Base-by-base conservation (phyloP, 257 asterid genomes). In the Solanum chiquidenum region DNA sequence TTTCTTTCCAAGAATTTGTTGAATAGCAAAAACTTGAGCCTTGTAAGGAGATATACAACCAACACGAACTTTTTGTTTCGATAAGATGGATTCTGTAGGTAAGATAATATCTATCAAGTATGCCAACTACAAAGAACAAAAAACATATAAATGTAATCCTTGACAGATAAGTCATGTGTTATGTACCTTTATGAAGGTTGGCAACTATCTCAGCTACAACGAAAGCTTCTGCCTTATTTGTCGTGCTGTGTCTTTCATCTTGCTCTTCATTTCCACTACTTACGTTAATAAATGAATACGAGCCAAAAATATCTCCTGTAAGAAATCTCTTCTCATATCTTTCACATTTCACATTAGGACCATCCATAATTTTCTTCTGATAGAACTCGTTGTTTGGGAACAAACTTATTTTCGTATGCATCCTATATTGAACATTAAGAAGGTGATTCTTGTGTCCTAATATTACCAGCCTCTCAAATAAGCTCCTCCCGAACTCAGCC, bases 1-100 rank as follows among this genome's bases (percentile, higher is more conserved):
- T 11, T 85, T 88, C 88, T 91, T 91, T 11, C 95, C 95, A 11
- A 94, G 91, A 73, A 55, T 87, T 33, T 92, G 91, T 86, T 90
- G 89, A 76, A 94, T 93, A 4, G 95, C 98, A 52, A 21, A 86
- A 44, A 91, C 98, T 90, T 95, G 98, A 87, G 95, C 98, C 66
- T 93, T 93, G 92, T 95, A 96, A 3, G 98, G 98, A 9, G 98
- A 95, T 86, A 95, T 93, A 91, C 98, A 94, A 52, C 98, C 98
- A 52, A 95, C 92, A 6, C 92, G 93, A 10, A 95, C 89, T 85
- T 88, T 94, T 80, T 90, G 86, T 87, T 86, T 90, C 6, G 92
- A 91, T 9, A 88, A 69, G 64, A 62, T 49, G 55, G 38, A 91
- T 87, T 89, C 99, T 96, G 84, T 20, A 6, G 20, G 31, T 38